Evolutionary conservation across 345 rosid species (phyloP).

Genomic region (Aegle marmelos): DNA sequence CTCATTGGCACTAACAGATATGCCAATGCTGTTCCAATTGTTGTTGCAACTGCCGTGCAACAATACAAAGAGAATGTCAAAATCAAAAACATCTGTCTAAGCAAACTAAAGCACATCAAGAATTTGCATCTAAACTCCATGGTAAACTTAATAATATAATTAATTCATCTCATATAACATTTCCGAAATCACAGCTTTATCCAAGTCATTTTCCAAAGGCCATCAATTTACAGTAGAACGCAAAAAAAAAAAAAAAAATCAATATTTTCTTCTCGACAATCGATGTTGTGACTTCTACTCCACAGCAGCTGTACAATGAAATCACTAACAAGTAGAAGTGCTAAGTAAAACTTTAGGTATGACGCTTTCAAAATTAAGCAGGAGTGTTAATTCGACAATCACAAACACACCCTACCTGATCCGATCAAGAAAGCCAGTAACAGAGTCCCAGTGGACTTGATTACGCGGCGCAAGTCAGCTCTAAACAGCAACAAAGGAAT

Average conservation of each 20-base stretch:
- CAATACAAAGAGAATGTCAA: neutral
- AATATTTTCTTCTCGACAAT: neutral
- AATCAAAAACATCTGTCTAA: neutral
- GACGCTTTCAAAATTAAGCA: neutral
- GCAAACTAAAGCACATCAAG: neutral
- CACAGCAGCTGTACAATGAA: neutral
- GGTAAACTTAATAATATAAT: neutral
- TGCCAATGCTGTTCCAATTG: constrained; percentile 69
- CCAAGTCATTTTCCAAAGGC: neutral
- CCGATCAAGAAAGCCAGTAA: constrained; percentile 77
- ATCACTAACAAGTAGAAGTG: neutral
- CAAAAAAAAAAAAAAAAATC: too few relatives aligned
- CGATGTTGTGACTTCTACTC: neutral
- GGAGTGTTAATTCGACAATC: too few relatives aligned
- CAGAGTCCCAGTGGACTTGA: constrained; percentile 72
- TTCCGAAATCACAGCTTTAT: neutral
- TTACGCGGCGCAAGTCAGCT: constrained; percentile 72
- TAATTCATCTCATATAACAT: neutral
- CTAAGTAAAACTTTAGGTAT: neutral
- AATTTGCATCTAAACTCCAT: neutral
- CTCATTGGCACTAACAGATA: constrained; percentile 78
- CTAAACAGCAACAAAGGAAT: constrained; percentile 75
- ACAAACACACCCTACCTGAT: constrained; percentile 43
- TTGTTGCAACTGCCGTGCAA: constrained; percentile 61
- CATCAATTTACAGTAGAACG: neutral